These are phyloP conservation scores for Fraxinus baroniana DNA, from an alignment of 305 asterid species.

Conservation along the genomic window DNA sequence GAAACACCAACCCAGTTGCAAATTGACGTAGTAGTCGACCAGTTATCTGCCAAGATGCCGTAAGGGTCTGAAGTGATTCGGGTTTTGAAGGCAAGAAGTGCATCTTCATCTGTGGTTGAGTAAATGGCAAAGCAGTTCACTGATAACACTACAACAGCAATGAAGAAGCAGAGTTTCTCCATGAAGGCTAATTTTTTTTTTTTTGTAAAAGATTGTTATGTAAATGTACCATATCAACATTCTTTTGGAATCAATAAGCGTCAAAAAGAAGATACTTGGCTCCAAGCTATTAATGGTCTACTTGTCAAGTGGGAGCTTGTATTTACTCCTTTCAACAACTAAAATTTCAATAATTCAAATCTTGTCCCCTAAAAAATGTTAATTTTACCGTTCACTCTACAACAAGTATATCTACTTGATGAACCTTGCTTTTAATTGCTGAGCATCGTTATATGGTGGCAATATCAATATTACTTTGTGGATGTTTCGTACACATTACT, in stretches of 20 bases:
- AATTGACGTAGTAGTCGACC: conserved; percentile 19
- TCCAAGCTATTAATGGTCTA: background rate
- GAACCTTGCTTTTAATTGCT: too few relatives aligned
- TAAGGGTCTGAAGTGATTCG: conserved; percentile 31
- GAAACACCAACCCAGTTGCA: conserved; percentile 38
- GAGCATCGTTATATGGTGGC: too few relatives aligned
- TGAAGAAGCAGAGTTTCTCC: background rate
- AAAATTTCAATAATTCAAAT: background rate
- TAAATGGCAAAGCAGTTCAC: background rate
- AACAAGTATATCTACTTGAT: too few relatives aligned
- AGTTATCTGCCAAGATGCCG: conserved; percentile 4
- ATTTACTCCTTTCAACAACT: background rate
- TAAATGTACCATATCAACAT: background rate
- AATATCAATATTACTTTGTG: too few relatives aligned
- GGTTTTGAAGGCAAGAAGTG: conserved; percentile 19
- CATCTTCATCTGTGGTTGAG: conserved; percentile 16
- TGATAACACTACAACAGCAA: background rate
- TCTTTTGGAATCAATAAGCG: background rate
- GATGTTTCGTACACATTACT: too few relatives aligned
- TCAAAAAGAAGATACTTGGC: background rate
- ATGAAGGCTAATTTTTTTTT: background rate
- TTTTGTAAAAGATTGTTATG: background rate
- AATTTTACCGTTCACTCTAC: background rate
- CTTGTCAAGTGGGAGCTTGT: background rate
- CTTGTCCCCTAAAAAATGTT: background rate